These are phyloP conservation scores for Salix brachista DNA, from an alignment of 345 rosid species.

Conservation along the genomic window DNA sequence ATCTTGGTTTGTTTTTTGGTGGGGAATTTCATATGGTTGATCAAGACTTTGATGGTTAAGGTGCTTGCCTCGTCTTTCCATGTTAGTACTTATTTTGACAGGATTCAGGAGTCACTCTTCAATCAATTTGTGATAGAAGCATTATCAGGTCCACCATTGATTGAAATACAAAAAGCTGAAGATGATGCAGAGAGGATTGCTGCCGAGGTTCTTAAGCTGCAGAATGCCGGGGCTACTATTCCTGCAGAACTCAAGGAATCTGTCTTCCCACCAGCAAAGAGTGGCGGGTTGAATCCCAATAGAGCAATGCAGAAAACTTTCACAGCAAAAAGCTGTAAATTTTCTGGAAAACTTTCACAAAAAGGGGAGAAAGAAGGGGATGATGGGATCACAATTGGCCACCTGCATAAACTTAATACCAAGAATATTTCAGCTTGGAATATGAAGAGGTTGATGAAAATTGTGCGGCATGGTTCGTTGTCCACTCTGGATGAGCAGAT, in stretches of 20 bases:
- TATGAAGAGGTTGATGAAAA: conserved; percentile 89
- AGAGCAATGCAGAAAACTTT: conserved; percentile 29
- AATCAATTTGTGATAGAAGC: conserved; percentile 82
- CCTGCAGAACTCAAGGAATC: conserved; percentile 57
- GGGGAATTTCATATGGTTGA: conserved; percentile 62
- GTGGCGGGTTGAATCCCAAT: conserved; percentile 25
- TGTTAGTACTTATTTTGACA: conserved; percentile 83
- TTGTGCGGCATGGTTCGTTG: conserved; percentile 65
- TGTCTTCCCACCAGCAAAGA: conserved; percentile 36
- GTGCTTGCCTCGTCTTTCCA: conserved; percentile 84
- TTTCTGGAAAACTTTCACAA: conserved; percentile 30
- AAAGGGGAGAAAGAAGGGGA: conserved; percentile 25
- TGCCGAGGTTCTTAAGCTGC: conserved; percentile 46
- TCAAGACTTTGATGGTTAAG: conserved; percentile 78
- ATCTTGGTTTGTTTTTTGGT: conserved; percentile 63
- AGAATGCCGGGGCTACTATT: conserved; percentile 55
- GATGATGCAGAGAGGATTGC: conserved; percentile 50
- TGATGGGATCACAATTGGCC: conserved; percentile 50
- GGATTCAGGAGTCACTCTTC: conserved; percentile 79
- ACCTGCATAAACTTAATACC: conserved; percentile 61
- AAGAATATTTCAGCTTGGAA: conserved; percentile 94
- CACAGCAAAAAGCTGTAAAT: conserved; percentile 36
- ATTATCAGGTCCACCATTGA: conserved; percentile 69
- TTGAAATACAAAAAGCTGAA: conserved; percentile 43
- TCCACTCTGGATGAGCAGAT: conserved; percentile 79